Percentiles rank a stretch among this genome's conserved stretches.
Evolutionary conservation across 805 yeast species (phyloP).

Genomic region (Wickerhamiella bombiphila): DNA sequence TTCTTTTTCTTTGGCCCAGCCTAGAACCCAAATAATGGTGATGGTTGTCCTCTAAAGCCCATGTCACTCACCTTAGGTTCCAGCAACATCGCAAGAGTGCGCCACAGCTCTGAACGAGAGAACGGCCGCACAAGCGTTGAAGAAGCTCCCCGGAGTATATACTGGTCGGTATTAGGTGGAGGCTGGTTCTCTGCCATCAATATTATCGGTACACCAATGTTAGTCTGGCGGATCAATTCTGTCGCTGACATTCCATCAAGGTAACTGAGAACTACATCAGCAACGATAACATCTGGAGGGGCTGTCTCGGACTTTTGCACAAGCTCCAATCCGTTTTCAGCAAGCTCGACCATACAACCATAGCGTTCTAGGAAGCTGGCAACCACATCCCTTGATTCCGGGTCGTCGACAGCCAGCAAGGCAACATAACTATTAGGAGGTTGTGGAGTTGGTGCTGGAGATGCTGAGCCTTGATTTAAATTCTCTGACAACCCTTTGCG

Average conservation of each 20-base stretch:
- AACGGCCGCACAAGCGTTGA: slow-evolving; percentile 91
- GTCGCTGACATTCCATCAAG: slow-evolving; percentile 71
- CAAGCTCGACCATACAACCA: slow-evolving; percentile 88
- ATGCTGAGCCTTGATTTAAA: neutral
- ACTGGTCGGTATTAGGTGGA: slow-evolving; percentile 19
- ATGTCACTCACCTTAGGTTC: neutral
- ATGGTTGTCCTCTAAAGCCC: no score
- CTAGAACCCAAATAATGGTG: no score
- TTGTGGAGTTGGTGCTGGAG: slow-evolving; percentile 29
- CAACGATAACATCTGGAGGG: slow-evolving; percentile 32
- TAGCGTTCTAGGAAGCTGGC: slow-evolving; percentile 68
- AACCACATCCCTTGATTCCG: slow-evolving; percentile 55
- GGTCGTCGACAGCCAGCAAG: slow-evolving; percentile 41
- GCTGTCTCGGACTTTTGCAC: slow-evolving; percentile 64
- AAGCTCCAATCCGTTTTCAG: slow-evolving; percentile 83
- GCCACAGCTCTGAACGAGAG: slow-evolving; percentile 68
- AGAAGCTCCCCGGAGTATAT: slow-evolving; percentile 77
- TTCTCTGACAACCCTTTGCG: neutral
- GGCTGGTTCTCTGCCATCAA: slow-evolving; percentile 24
- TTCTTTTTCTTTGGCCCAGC: no score
- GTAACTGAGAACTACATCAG: slow-evolving; percentile 44
- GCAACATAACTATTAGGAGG: slow-evolving; percentile 30
- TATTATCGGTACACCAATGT: slow-evolving; percentile 74
- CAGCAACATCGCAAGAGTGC: slow-evolving; percentile 33
- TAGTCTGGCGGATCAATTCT: slow-evolving; percentile 72